A percentile compares a stretch with the other conserved stretches of the same genome.
These are phyloP conservation scores for Podospora appendiculata DNA, from an alignment of 495 filamentous ascomycete species.

Conservation along the genomic window DNA sequence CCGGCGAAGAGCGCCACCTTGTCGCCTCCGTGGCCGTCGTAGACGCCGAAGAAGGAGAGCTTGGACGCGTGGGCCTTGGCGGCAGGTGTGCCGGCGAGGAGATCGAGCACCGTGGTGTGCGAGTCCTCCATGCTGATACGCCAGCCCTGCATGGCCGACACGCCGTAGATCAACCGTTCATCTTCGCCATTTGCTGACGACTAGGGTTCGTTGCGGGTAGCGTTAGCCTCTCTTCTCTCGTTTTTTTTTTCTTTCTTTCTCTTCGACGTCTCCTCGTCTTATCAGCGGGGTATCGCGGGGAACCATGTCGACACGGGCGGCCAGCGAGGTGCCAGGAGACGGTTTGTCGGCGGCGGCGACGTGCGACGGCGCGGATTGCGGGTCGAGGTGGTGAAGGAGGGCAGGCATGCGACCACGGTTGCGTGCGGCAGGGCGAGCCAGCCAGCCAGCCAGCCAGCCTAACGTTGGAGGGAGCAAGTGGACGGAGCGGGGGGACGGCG, in stretches of 20 bases:
- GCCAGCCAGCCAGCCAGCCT: background rate
- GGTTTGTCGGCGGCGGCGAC: background rate
- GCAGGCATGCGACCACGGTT: too few species aligned
- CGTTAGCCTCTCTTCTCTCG: constrained; percentile 7
- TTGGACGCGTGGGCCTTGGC: constrained; percentile 59
- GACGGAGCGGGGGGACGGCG: background rate
- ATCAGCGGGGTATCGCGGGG: background rate
- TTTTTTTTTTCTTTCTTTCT: too few species aligned
- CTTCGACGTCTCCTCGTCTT: too few species aligned
- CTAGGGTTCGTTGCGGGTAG: constrained; percentile 37
- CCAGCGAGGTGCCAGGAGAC: too few species aligned
- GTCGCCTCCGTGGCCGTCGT: constrained; percentile 95
- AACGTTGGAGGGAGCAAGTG: too few species aligned
- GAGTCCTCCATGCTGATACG: constrained; percentile 99
- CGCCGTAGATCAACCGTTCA: constrained; percentile 84
- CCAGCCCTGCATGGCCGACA: constrained; percentile 99
- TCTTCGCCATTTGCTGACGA: constrained; percentile 82
- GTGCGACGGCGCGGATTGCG: background rate
- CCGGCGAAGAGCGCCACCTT: constrained; percentile 92
- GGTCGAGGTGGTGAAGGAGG: too few species aligned
- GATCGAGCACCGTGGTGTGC: constrained; percentile 80
- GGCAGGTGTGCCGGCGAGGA: constrained; percentile 56
- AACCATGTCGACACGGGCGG: background rate
- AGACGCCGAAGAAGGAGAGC: constrained; percentile 95
- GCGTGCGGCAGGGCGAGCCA: too few species aligned